Evolutionary conservation across 148 eudicot species (phyloP).

Genomic region (Fagopyrum homotropicum): DNA sequence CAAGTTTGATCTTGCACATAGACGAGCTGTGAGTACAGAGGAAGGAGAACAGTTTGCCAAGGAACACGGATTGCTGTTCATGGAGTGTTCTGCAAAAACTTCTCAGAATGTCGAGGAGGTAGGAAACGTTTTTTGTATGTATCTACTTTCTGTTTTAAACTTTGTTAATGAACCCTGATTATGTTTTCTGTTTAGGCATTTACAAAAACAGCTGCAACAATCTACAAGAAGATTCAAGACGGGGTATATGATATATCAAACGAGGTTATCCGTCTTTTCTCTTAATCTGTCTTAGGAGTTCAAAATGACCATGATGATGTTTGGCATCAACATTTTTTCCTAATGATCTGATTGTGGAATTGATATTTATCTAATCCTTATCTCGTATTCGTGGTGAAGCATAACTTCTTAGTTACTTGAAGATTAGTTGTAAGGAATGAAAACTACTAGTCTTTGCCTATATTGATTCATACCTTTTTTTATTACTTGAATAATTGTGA

Average conservation of each 20-base stretch:
- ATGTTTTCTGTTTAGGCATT: slow-evolving; percentile 24
- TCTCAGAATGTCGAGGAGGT: slow-evolving; percentile 47
- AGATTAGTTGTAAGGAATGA: too few relatives aligned
- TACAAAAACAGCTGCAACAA: slow-evolving; percentile 36
- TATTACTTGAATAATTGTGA: too few relatives aligned
- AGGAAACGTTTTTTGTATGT: background rate
- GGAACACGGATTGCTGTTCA: slow-evolving; percentile 39
- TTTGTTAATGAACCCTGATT: background rate
- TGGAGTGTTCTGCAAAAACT: slow-evolving; percentile 43
- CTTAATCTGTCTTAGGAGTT: background rate
- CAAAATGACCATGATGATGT: too few relatives aligned
- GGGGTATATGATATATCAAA: slow-evolving; percentile 43
- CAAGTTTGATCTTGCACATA: slow-evolving; percentile 39
- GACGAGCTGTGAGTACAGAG: slow-evolving; percentile 39
- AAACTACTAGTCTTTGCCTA: too few relatives aligned
- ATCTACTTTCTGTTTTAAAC: background rate
- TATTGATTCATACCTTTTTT: too few relatives aligned
- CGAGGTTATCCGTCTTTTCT: slow-evolving; percentile 20
- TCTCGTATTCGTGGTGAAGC: too few relatives aligned
- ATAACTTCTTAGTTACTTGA: background rate
- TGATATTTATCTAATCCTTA: too few relatives aligned
- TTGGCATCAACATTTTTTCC: too few relatives aligned
- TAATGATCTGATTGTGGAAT: too few relatives aligned
- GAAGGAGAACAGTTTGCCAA: slow-evolving; percentile 46
- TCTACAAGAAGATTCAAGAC: slow-evolving; percentile 42